phyloP scores from a whole-genome alignment of 2,329 filamentous ascomycete genomes.

The Penicillium sp. region DNA sequence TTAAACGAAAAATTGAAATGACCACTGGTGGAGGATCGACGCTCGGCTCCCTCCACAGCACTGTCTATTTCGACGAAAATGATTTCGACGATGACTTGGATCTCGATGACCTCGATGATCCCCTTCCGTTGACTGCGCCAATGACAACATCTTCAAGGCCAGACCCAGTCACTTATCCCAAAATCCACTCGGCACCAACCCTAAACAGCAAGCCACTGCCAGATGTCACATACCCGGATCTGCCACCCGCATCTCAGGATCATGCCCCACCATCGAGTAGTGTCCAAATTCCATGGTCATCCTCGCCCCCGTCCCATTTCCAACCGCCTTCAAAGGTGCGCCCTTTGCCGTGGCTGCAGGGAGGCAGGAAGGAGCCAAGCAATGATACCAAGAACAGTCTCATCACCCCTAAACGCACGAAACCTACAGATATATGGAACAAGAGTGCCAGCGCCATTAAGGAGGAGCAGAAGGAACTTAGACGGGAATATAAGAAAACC shows the following conservation, averaged over 20 bases:
- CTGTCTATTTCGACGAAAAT: conserved; percentile 69
- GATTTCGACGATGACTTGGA: conserved; percentile 85
- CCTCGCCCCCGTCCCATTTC: conserved; percentile 51
- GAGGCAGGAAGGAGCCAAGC: conserved; percentile 29
- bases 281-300: conserved; percentile 69
- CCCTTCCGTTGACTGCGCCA: conserved; percentile 29
- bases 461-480: conserved; percentile 71
- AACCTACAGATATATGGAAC: conserved; percentile 63
- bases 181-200: conserved; percentile 15
- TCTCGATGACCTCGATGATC: conserved; percentile 53
- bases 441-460: conserved; percentile 72
- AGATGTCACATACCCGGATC: conserved; percentile 38
- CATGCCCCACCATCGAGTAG: conserved; percentile 50
- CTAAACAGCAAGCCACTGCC: conserved; percentile 11
- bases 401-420: conserved; percentile 48
- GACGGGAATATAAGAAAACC: conserved; percentile 59
- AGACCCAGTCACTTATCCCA: conserved; percentile 20
- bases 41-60: conserved; percentile 46
- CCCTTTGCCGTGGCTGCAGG: conserved; percentile 59
- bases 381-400: conserved; percentile 24
- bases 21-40: conserved; percentile 29
- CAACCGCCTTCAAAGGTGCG: conserved; percentile 58
- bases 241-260: conserved; percentile 33
- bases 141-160: conserved; percentile 6
- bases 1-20: conserved; percentile 43